Conservation (phyloP, 1,139 yeast genomes). For the Waltiozyma sp. region DNA sequence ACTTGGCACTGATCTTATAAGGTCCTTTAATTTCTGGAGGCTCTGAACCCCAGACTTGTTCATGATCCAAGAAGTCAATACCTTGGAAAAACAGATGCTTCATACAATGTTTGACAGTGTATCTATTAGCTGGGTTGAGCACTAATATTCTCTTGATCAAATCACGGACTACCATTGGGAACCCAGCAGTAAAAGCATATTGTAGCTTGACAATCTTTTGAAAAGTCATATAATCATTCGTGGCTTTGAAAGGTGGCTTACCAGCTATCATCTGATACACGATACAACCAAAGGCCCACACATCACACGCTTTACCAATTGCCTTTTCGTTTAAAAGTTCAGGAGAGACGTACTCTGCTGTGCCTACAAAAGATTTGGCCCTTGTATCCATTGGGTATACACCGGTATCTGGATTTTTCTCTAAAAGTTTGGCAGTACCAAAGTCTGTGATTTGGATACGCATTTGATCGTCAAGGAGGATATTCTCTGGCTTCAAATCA, state of each 20-base stretch:
- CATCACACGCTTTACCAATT: conserved; percentile 80
- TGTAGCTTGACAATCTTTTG: conserved; percentile 84
- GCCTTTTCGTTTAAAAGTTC: conserved; percentile 75
- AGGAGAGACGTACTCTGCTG: conserved; percentile 78
- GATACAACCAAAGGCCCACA: conserved; percentile 97
- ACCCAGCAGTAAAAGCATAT: conserved; percentile 70
- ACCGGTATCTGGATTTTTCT: conserved; percentile 31
- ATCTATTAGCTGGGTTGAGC: conserved; percentile 57
- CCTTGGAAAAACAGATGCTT: conserved; percentile 65
- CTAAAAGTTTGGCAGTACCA: conserved; percentile 87
- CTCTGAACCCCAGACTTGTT: conserved; percentile 50
- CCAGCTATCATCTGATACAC: conserved; percentile 91
- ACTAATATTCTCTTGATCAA: conserved; percentile 61
- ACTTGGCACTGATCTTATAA: conserved; percentile 39
- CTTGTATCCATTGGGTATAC: conserved; percentile 49
- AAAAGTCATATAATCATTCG: conserved; percentile 89
- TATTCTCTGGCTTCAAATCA: conserved; percentile 92
- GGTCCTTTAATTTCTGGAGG: conserved; percentile 75
- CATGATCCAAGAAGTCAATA: conserved; percentile 48
- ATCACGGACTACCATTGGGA: conserved; percentile 61
- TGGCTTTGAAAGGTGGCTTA: conserved; percentile 89
- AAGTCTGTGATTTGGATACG: conserved; percentile 91
- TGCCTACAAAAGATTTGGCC: conserved; percentile 76
- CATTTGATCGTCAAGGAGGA: conserved; percentile 68
- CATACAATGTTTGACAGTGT: conserved; percentile 60